phyloP scores from a whole-genome alignment of 805 yeast species.

The Sugiyamaella lignohabitans region DNA sequence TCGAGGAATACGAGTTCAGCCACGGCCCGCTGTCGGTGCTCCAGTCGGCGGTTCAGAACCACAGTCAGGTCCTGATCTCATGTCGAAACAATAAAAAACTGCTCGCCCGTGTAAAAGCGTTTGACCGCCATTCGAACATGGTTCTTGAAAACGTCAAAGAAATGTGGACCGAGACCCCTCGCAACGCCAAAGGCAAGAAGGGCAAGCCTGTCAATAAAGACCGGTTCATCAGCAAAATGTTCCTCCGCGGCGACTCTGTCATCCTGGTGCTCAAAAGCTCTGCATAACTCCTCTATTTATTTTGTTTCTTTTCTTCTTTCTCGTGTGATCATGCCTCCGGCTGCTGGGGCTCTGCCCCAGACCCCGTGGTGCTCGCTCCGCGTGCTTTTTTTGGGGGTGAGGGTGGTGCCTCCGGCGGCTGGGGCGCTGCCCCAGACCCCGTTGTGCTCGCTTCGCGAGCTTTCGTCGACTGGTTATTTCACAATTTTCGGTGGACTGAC shows the following conservation, averaged over 20 bases:
- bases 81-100: constrained; percentile 90
- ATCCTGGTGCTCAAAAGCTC: constrained; percentile 54
- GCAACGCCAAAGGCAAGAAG: constrained; percentile 61
- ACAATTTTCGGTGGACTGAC: too few species aligned
- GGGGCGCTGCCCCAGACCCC: background rate
- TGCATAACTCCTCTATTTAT: constrained; percentile 11
- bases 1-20: constrained; percentile 84
- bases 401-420: background rate
- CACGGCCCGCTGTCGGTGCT: constrained; percentile 88
- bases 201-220: constrained; percentile 62
- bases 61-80: constrained; percentile 75
- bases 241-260: constrained; percentile 92
- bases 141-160: constrained; percentile 89
- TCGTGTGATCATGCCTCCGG: too few species aligned
- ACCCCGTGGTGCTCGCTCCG: too few species aligned
- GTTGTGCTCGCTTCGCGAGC: too few species aligned
- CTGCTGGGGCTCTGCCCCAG: background rate
- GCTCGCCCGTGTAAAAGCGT: constrained; percentile 84
- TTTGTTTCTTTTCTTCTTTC: background rate
- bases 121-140: constrained; percentile 94
- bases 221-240: constrained; percentile 81
- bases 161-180: constrained; percentile 60
- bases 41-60: constrained; percentile 71
- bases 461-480: too few species aligned
- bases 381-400: too few species aligned